A percentile compares a stretch with the other conserved stretches of the same genome.
phyloP scores from a whole-genome alignment of 2,329 filamentous ascomycete species.

The Aspergillus flavus region DNA sequence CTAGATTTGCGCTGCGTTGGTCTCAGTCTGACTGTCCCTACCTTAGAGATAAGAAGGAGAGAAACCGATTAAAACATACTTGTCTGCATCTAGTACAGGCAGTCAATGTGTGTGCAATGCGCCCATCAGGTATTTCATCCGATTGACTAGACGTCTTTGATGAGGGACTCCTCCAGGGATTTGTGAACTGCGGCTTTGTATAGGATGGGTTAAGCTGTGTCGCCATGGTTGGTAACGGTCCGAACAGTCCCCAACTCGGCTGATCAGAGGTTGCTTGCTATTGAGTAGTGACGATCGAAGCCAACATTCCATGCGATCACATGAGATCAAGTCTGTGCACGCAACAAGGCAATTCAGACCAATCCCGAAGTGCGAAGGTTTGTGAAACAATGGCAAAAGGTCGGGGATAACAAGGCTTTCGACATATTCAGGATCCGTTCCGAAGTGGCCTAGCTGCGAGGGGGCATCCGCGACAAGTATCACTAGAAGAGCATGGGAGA shows the following conservation, averaged over 20 bases:
- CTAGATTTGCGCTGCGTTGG: slow-evolving; percentile 79
- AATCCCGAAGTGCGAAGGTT: slow-evolving; percentile 13
- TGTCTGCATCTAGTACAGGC: slow-evolving; percentile 54
- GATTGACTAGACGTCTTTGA: slow-evolving; percentile 32
- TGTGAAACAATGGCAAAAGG: slow-evolving; percentile 16
- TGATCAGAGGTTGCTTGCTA: slow-evolving; percentile 7
- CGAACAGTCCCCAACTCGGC: slow-evolving; percentile 11
- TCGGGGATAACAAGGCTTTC: slow-evolving; percentile 19
- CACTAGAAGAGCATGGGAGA: slow-evolving; percentile 10
- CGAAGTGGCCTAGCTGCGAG: slow-evolving; percentile 16
- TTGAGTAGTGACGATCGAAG: slow-evolving; percentile 5
- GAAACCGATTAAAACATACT: slow-evolving; percentile 34
- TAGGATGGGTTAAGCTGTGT: slow-evolving; percentile 18
- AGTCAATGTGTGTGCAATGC: slow-evolving; percentile 51
- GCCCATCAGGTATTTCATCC: slow-evolving; percentile 37
- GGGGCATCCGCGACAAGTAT: slow-evolving; percentile 14
- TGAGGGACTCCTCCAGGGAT: slow-evolving; percentile 31
- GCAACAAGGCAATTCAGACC: slow-evolving; percentile 3
- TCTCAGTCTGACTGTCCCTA: slow-evolving; percentile 10
- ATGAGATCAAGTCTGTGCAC: slow-evolving; percentile 4
- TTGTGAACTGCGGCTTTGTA: slow-evolving; percentile 26
- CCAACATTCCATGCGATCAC: slow-evolving; percentile 17
- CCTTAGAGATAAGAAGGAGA: background rate
- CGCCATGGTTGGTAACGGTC: slow-evolving; percentile 24
- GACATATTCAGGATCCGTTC: slow-evolving; percentile 26